Evolutionary conservation across 1,284 basidiomycete genomes (phyloP), one percentile per base, ranked within the genome.

Genomic region (Takashimella tepidaria): DNA sequence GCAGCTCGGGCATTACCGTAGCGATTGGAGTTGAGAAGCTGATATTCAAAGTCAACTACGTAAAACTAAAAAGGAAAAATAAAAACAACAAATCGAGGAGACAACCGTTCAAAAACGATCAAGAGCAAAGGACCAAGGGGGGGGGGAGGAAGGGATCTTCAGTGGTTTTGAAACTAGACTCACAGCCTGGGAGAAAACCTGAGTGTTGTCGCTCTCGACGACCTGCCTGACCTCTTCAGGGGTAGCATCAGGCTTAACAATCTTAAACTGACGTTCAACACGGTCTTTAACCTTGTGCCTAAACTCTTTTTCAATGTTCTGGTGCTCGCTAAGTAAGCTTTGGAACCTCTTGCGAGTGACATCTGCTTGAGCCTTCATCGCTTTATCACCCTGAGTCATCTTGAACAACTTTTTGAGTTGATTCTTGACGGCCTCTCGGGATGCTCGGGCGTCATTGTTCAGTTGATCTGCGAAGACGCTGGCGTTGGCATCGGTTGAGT

Each of bases 221-320:
- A 90, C 84, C 4, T 85, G 83, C 47, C 80, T 77, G 53, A 97
- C 80, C 73, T 97, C 92, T 54, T 90, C 85, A 3, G 83, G 82
- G 13, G 89, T 87, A 2, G 92, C 92, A 67, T 92, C 85, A 5
- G 91, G 91, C 78, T 96, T 95, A 54, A 93, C 90, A 64, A 98
- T 98, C 78, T 87, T 91, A 80, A 88, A 95, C 78, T 98, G 96
- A 59, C 96, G 83, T 78, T 95, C 93, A 79, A 95, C 85, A 45
- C 92, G 82, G 73, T 93, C 89, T 77, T 91, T 91, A 77, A 96
- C 92, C 79, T 90, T 93, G 62, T 87, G 82, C 55, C 95, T 85
- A 74, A 89, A 91, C 69, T 90, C 86, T 75, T 92, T 88, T 78
- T 99, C 96, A 22, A 96, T 90, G 41, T 84, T 83, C 77, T 97